Conservation (phyloP, 495 filamentous ascomycete species). For the Penicillium diatomitis region DNA sequence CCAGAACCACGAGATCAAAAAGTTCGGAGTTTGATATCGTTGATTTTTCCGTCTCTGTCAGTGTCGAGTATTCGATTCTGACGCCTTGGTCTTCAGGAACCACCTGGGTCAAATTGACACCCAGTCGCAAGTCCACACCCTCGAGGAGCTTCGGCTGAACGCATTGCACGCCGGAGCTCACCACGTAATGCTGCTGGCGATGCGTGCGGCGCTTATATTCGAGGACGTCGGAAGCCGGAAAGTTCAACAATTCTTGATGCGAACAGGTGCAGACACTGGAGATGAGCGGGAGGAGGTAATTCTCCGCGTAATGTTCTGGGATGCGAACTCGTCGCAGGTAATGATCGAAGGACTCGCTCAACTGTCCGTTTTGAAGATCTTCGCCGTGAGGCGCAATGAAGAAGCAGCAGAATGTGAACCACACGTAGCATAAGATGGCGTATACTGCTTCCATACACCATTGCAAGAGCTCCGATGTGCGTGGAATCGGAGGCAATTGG, state of each 20-base stretch:
- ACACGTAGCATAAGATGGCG: constrained; percentile 34
- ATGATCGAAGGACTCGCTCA: constrained; percentile 28
- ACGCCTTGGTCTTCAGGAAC: constrained; percentile 1
- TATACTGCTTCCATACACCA: constrained; percentile 34
- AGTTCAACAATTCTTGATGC: constrained; percentile 39
- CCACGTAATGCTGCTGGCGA: constrained; percentile 39
- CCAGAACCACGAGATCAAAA: constrained; percentile 37
- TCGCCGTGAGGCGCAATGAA: constrained; percentile 22
- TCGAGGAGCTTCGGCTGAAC: constrained; percentile 35
- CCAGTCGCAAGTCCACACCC: constrained; percentile 11
- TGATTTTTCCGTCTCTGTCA: not conserved
- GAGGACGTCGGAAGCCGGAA: constrained; percentile 41
- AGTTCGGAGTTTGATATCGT: not conserved
- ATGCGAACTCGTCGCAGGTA: constrained; percentile 40
- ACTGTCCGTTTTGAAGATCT: not conserved
- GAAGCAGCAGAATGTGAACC: constrained; percentile 41
- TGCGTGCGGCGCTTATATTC: constrained; percentile 37
- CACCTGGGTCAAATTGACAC: constrained; percentile 11
- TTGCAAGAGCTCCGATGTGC: constrained; percentile 5
- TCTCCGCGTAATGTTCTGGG: constrained; percentile 28
- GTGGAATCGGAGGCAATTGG: constrained; percentile 28
- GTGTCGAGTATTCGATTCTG: constrained; percentile 5
- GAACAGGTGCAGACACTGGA: constrained; percentile 45
- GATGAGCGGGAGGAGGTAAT: constrained; percentile 45
- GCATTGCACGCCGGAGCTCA: constrained; percentile 34